Evolutionary conservation across 2,329 filamentous ascomycete species (phyloP).

Genomic region (Penicillium sp.): DNA sequence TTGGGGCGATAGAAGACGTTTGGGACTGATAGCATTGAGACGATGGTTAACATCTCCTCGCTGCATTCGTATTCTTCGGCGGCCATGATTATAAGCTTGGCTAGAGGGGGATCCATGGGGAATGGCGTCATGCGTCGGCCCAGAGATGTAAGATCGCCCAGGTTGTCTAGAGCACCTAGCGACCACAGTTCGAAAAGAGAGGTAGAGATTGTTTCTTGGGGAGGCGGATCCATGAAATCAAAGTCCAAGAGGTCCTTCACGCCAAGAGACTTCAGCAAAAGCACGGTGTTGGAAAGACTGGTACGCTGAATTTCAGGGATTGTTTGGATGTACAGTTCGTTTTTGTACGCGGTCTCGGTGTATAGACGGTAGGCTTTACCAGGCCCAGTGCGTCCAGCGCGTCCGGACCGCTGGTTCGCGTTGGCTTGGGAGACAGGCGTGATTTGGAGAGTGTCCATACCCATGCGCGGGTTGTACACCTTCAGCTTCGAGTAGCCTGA

Average conservation of each 20-base stretch:
- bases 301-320: conserved; percentile 98
- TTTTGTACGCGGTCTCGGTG: conserved; percentile 90
- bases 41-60: conserved; percentile 97
- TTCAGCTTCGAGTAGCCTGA: conserved; percentile 95
- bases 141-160: conserved; percentile 83
- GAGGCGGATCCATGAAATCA: conserved; percentile 98
- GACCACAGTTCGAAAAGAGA: conserved; percentile 98
- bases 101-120: conserved; percentile 94
- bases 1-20: conserved; percentile 96
- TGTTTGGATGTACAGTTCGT: conserved; percentile 93
- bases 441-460: conserved; percentile 97
- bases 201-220: conserved; percentile 95
- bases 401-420: conserved; percentile 84
- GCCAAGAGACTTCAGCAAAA: conserved; percentile 89
- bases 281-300: conserved; percentile 89
- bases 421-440: conserved; percentile 98
- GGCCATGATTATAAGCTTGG: conserved; percentile 90
- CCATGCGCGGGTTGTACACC: conserved; percentile 98
- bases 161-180: conserved; percentile 84
- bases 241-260: conserved; percentile 94
- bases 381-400: conserved; percentile 88
- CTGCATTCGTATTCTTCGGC: conserved; percentile 85
- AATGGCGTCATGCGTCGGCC: conserved; percentile 95
- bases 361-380: conserved; percentile 93
- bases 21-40: conserved; percentile 95